Evolutionary conservation across 208 protist genomes (phyloP).

Genomic region (Tetramitus jugosus): DNA sequence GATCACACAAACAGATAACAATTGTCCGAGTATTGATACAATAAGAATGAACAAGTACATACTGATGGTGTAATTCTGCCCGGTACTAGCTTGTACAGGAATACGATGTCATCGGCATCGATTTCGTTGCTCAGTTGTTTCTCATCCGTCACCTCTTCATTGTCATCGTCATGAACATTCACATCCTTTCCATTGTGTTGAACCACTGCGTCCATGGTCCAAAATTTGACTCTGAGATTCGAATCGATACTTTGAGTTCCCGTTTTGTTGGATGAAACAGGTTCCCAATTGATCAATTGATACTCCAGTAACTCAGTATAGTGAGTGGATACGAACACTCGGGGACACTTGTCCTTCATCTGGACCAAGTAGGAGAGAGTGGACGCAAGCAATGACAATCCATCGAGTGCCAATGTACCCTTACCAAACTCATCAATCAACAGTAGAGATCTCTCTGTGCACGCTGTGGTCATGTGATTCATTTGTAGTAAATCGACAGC

Average conservation of each 20-base stretch:
- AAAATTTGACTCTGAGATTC: neutral
- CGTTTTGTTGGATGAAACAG: no score
- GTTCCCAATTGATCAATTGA: slow-evolving; percentile 3
- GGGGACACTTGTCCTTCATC: slow-evolving; percentile 12
- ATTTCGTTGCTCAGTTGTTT: no score
- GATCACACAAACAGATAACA: no score
- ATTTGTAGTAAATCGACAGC: slow-evolving; percentile 9
- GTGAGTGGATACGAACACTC: slow-evolving; percentile 28
- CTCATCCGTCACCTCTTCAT: no score
- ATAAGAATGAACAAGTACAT: no score
- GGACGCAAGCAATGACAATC: slow-evolving; percentile 60
- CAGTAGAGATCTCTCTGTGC: neutral
- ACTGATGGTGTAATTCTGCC: slow-evolving; percentile 15
- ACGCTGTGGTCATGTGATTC: neutral
- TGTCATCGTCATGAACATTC: neutral
- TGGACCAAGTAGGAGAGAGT: slow-evolving; percentile 49
- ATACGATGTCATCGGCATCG: neutral
- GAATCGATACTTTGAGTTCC: no score
- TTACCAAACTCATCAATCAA: slow-evolving; percentile 78
- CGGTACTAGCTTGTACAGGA: neutral
- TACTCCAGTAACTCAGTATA: slow-evolving; percentile 24
- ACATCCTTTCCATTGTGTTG: neutral
- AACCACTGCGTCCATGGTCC: neutral
- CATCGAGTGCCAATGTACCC: slow-evolving; percentile 70
- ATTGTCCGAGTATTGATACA: no score